A percentile compares a stretch with the other conserved stretches of the same genome.
Evolutionary conservation across 352 stramenopile species (phyloP).

Genomic region (Phytopythium oedochilum): DNA sequence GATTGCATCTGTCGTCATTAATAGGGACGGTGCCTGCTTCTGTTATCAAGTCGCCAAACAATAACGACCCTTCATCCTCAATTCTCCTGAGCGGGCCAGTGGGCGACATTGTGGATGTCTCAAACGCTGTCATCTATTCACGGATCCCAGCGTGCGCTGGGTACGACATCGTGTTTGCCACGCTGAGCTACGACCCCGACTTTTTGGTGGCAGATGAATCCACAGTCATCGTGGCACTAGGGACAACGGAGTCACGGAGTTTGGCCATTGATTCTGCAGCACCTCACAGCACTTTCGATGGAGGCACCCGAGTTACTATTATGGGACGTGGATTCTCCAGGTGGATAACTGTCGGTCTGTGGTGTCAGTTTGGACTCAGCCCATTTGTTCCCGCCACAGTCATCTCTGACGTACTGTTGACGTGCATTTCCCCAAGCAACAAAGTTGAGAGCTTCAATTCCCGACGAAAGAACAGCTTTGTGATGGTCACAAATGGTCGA

Average conservation of each 20-base stretch:
- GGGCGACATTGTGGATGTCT: constrained; percentile 21
- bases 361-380: constrained; percentile 55
- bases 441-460: constrained; percentile 9
- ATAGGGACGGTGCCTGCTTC: constrained; percentile 11
- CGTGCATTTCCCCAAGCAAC: constrained; percentile 36
- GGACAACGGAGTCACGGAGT: constrained; percentile 19
- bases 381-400: constrained; percentile 20
- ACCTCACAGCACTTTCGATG: constrained; percentile 26
- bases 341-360: constrained; percentile 16
- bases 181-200: constrained; percentile 37
- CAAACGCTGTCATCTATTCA: constrained; percentile 43
- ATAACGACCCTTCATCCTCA: constrained; percentile 17
- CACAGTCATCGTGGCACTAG: constrained; percentile 33
- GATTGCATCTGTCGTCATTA: constrained; percentile 27
- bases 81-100: constrained; percentile 35
- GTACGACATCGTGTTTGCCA: constrained; percentile 53
- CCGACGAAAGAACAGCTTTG: constrained; percentile 15
- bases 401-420: constrained; percentile 30
- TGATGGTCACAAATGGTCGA: constrained; percentile 51
- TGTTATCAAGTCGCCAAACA: constrained; percentile 19
- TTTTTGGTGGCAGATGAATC: constrained; percentile 41
- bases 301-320: constrained; percentile 40
- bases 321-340: constrained; percentile 35
- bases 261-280: constrained; percentile 18
- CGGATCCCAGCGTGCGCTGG: constrained; percentile 48